Evolutionary conservation across 2,329 filamentous ascomycete species (phyloP).

Genomic region (Didymella lethalis): DNA sequence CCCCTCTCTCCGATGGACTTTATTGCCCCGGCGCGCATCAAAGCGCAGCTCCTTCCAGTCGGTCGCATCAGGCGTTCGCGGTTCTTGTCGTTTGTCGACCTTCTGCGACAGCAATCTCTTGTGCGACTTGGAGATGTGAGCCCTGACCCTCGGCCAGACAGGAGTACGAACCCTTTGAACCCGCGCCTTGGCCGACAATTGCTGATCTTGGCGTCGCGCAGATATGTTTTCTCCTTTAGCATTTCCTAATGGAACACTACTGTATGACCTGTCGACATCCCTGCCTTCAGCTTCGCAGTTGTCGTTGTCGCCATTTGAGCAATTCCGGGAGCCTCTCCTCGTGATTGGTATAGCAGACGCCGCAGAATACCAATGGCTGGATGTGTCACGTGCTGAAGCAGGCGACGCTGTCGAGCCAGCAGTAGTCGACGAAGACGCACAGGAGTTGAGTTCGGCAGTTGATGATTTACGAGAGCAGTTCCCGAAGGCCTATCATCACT

Average conservation of each 20-base stretch:
- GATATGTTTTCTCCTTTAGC: slow-evolving; percentile 93
- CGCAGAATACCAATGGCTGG: slow-evolving; percentile 62
- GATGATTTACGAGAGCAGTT: slow-evolving; percentile 75
- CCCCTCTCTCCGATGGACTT: slow-evolving; percentile 73
- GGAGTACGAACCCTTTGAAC: slow-evolving; percentile 68
- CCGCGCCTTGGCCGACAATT: slow-evolving; percentile 32
- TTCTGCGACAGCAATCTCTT: slow-evolving; percentile 80
- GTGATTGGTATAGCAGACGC: slow-evolving; percentile 88
- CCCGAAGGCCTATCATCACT: slow-evolving; percentile 78
- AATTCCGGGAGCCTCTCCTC: slow-evolving; percentile 83
- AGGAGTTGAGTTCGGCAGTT: slow-evolving; percentile 66
- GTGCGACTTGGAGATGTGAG: slow-evolving; percentile 86
- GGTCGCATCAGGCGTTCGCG: slow-evolving; percentile 83
- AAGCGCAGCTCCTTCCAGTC: slow-evolving; percentile 84
- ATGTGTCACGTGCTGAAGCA: slow-evolving; percentile 50
- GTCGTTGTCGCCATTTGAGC: slow-evolving; percentile 85
- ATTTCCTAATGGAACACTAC: slow-evolving; percentile 83
- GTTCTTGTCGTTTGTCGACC: slow-evolving; percentile 79
- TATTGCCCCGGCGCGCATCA: slow-evolving; percentile 88
- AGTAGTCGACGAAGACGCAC: slow-evolving; percentile 39
- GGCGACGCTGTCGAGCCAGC: slow-evolving; percentile 24
- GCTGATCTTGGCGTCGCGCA: slow-evolving; percentile 55
- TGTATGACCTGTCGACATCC: slow-evolving; percentile 87
- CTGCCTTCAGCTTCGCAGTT: slow-evolving; percentile 80
- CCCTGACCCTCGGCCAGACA: slow-evolving; percentile 82